Evolutionary conservation across 192 early-diverging fungal species (phyloP).

Genomic region (Podila epigama): DNA sequence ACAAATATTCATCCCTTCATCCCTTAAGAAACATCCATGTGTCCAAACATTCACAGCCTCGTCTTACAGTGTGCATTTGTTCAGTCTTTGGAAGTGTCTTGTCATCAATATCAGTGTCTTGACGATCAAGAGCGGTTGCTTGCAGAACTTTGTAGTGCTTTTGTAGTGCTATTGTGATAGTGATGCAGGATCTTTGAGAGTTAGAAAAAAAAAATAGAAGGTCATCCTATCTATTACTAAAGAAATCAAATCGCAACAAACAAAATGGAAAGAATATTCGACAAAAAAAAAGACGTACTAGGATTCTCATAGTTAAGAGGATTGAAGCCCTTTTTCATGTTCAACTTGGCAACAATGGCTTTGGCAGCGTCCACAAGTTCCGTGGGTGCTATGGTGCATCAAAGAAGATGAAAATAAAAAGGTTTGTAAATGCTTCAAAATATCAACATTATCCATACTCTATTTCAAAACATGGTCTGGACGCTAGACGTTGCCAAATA

Average conservation of each 20-base stretch:
- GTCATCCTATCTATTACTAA: background rate
- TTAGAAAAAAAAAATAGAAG: background rate
- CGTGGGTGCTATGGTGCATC: constrained; percentile 26
- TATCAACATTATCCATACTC: background rate
- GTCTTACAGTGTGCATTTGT: constrained; percentile 29
- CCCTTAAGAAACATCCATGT: too few relatives aligned
- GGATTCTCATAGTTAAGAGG: constrained; percentile 55
- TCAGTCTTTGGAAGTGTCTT: constrained; percentile 44
- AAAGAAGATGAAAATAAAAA: background rate
- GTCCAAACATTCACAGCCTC: background rate
- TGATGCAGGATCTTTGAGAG: too few relatives aligned
- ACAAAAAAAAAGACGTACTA: constrained; percentile 18
- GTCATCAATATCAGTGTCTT: constrained; percentile 51
- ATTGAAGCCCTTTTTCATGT: constrained; percentile 50
- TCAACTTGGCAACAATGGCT: constrained; percentile 41
- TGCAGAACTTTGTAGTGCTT: constrained; percentile 51
- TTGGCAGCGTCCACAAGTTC: constrained; percentile 46
- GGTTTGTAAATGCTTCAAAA: background rate
- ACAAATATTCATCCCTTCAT: too few relatives aligned
- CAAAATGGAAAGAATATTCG: background rate
- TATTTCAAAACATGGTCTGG: background rate
- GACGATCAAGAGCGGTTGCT: constrained; percentile 47
- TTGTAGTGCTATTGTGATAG: constrained; percentile 37
- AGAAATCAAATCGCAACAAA: background rate
- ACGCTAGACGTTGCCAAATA: too few relatives aligned